Percentiles rank a stretch among this genome's conserved stretches.
These are phyloP conservation scores for Silene coronaria DNA, from an alignment of 179 eudicot species.

Conservation along the genomic window DNA sequence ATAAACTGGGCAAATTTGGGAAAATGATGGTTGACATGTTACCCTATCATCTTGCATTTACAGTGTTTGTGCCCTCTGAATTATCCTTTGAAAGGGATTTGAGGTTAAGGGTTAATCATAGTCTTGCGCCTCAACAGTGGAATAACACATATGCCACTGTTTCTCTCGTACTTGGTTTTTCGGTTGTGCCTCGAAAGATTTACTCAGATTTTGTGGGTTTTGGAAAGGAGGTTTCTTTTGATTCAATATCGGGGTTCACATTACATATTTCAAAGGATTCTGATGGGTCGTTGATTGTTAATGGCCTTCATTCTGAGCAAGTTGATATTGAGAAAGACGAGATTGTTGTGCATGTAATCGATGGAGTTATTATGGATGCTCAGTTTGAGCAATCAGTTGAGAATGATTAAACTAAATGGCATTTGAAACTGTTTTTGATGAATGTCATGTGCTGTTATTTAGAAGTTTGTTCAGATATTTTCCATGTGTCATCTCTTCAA, in stretches of 20 bases:
- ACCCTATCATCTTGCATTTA: constrained; percentile 72
- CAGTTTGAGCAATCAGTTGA: constrained; percentile 61
- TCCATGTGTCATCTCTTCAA: no score
- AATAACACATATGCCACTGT: constrained; percentile 56
- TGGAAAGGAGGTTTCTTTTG: constrained; percentile 27
- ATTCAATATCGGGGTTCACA: constrained; percentile 37
- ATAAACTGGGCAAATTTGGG: constrained; percentile 48
- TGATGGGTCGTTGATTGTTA: constrained; percentile 37
- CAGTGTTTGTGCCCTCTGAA: constrained; percentile 70
- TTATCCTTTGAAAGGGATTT: constrained; percentile 57
- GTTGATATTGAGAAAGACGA: constrained; percentile 48
- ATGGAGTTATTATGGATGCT: constrained; percentile 86
- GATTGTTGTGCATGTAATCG: constrained; percentile 63
- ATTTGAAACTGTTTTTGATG: no score
- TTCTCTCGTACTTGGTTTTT: constrained; percentile 71
- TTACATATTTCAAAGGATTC: constrained; percentile 23
- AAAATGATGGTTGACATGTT: constrained; percentile 64
- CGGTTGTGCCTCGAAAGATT: constrained; percentile 58
- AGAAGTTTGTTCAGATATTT: no score
- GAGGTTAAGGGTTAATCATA: constrained; percentile 37
- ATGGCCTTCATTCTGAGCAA: constrained; percentile 29
- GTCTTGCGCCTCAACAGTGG: constrained; percentile 33
- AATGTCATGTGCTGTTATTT: no score
- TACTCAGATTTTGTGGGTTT: constrained; percentile 28
- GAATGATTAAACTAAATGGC: no score